Percentiles rank a stretch among this genome's conserved stretches.
phyloP scores from a whole-genome alignment of 73 alveolate genomes.

The Stentor roeselii region DNA sequence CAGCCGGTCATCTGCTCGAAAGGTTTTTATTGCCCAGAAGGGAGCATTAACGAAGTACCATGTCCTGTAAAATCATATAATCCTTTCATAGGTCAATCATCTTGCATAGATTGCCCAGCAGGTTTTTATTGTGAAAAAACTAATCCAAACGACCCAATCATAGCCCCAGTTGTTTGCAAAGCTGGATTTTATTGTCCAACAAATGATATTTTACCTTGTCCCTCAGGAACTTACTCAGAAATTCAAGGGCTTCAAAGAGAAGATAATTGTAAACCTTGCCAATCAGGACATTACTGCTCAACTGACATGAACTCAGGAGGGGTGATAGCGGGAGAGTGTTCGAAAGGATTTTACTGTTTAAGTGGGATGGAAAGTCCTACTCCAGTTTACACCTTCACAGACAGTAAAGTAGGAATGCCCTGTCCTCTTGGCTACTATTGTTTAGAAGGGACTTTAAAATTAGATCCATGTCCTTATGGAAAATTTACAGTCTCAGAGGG shows the following conservation, averaged over 20 bases:
- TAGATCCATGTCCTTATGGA: conserved; percentile 61
- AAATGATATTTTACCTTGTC: conserved; percentile 50
- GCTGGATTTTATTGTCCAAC: conserved; percentile 69
- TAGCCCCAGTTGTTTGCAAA: conserved; percentile 43
- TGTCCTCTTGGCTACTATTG: conserved; percentile 64
- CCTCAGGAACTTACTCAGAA: conserved; percentile 61
- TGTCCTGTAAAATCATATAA: neutral
- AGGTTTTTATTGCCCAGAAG: conserved; percentile 22
- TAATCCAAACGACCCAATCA: neutral
- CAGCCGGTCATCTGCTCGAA: neutral
- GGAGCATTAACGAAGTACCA: neutral
- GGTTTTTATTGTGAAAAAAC: conserved; percentile 40
- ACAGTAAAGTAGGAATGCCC: conserved; percentile 30
- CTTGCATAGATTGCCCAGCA: conserved; percentile 55
- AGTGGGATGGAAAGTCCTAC: conserved; percentile 48
- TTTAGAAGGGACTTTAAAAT: conserved; percentile 6
- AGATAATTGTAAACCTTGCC: conserved; percentile 57
- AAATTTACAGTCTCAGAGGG: conserved; percentile 40
- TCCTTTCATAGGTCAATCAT: neutral
- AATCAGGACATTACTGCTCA: conserved; percentile 52
- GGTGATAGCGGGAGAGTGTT: conserved; percentile 40
- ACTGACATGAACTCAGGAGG: conserved; percentile 40
- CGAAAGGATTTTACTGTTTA: conserved; percentile 61
- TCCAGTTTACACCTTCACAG: conserved; percentile 31
- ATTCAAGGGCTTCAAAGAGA: conserved; percentile 41